Base-by-base conservation (phyloP, 768 basidiomycete species). In the Cantharellus cinnabarinus region DNA sequence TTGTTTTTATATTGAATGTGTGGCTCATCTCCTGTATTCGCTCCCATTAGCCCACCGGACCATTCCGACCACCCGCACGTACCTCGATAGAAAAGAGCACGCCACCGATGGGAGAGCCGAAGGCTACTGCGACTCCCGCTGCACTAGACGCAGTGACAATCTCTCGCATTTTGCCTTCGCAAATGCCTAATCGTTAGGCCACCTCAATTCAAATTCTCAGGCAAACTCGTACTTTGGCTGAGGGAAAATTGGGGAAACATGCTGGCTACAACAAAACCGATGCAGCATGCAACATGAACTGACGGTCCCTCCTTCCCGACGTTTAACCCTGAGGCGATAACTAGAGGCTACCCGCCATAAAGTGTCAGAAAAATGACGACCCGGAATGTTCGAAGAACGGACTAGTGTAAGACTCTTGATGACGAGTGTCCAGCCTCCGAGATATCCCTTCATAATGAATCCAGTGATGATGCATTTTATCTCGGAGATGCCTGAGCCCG, bases 291-390 rank as follows among this genome's bases (percentile, higher is more conserved):
- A 52, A 97, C 86, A 67, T 99, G 95, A 0, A 99, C 95, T 2
- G 90, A 94, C 0, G 95, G 95, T 0, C 95, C 95, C 71, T 99
- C 95, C 70, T 98, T 99, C 3, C 95, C 95, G 29, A 98, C 90
- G 3, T 91, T 93, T 56, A 98, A 72, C 1, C 95, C 95, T 35
- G 94, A 98, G 3, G 91, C 94, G 64, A 99, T 98, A 42, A 94
- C 87, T 40, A 99, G 74, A 37, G 95, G 95, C 94, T 99, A 63
- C 29, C 38, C 41, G 7, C 29, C 35, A 42, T 67, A 51, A 63
- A 65, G 58, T 48, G 51, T 29, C 34, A 57, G 41, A 5, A 57
- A 5, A 7, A 57, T 57, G 41, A 15, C 35, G 41, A 57, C 10
- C 37, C 34, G 14, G 14, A 40, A 57, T 57, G 34, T 42, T 10